These are phyloP conservation scores for Monilinia fructicola DNA, from an alignment of 2,329 filamentous ascomycete genomes.

Conservation along the genomic window DNA sequence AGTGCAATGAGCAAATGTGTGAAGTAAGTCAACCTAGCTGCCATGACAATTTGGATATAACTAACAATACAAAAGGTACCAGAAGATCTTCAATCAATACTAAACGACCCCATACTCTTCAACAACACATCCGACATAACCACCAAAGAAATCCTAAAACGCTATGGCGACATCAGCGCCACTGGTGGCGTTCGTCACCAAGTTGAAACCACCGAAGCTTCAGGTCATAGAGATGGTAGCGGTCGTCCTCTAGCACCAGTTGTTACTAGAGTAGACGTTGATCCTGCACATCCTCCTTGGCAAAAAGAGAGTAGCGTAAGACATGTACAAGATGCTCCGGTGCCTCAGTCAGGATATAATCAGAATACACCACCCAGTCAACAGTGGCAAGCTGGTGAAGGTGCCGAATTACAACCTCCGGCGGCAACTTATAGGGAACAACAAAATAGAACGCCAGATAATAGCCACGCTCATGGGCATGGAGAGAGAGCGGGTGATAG, in stretches of 20 bases:
- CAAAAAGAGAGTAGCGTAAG: constrained; percentile 82
- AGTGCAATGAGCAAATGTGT: constrained; percentile 94
- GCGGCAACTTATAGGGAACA: constrained; percentile 33
- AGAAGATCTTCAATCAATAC: constrained; percentile 81
- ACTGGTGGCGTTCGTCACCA: constrained; percentile 56
- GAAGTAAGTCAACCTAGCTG: constrained; percentile 62
- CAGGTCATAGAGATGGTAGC: constrained; percentile 51
- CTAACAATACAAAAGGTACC: constrained; percentile 65
- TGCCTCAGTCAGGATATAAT: constrained; percentile 33
- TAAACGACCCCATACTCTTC: constrained; percentile 81
- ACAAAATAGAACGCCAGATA: constrained; percentile 40
- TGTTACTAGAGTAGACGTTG: constrained; percentile 76
- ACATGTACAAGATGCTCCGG: constrained; percentile 65
- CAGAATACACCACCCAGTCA: constrained; percentile 53
- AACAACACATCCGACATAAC: constrained; percentile 83
- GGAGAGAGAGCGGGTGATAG: background rate
- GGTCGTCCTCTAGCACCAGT: constrained; percentile 51
- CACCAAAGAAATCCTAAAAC: constrained; percentile 93
- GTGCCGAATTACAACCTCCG: constrained; percentile 36
- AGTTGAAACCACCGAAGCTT: constrained; percentile 56
- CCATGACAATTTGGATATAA: constrained; percentile 31
- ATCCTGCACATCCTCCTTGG: constrained; percentile 73
- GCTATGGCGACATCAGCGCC: constrained; percentile 74
- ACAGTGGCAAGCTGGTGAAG: constrained; percentile 44
- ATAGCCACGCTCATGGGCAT: constrained; percentile 31